Base-by-base conservation (phyloP, 2,329 filamentous ascomycete genomes). In the Paraconiothyrium brasiliense region DNA sequence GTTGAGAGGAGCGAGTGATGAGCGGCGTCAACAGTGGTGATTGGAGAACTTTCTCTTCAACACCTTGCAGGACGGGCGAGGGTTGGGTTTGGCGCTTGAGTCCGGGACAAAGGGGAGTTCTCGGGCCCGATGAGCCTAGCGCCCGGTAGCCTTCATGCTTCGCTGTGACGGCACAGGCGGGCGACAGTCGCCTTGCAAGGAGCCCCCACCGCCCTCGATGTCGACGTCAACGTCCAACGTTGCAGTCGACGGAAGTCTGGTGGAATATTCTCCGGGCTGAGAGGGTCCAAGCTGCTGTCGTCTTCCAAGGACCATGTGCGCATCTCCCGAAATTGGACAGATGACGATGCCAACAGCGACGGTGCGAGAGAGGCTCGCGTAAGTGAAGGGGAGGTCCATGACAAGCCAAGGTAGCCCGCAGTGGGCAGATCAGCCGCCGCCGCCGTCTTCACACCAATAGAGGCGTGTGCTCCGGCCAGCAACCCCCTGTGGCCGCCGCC, bases 351-450 rank as follows among this genome's bases (percentile, higher is more conserved):
- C 55, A 61, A 59, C 34, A 52, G 57, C 27, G 27, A 30, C 27
- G 27, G 50, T 44, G 48, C 16, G 64, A 51, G 24, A 30, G 9
- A 22, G 20, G 52, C 56, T 65, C 64, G 64, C 64, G 66, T 68
- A 66, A 66, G 56, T 54, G 58, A 62, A 57, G 63, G 9, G 55
- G 59, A 67, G 66, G 58, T 60, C 62, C 59, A 57, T 54, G 57
- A 48, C 50, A 47, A 58, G 64, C 59, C 69, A 69, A 69, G 69
- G 65, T 66, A 66, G 61, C 54, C 61, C 64, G 58, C 52, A 64
- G 65, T 64, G 65, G 66, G 62, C 54, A 57, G 66, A 73, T 71
- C 71, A 72, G 70, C 70, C 69, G 71, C 69, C 65, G 63, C 64
- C 59, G 51, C 63, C 55, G 49, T 35, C 34, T 32, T 60, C 61